Base-by-base conservation (phyloP, 2,329 filamentous ascomycete species). In the Neonectria magnoliae region DNA sequence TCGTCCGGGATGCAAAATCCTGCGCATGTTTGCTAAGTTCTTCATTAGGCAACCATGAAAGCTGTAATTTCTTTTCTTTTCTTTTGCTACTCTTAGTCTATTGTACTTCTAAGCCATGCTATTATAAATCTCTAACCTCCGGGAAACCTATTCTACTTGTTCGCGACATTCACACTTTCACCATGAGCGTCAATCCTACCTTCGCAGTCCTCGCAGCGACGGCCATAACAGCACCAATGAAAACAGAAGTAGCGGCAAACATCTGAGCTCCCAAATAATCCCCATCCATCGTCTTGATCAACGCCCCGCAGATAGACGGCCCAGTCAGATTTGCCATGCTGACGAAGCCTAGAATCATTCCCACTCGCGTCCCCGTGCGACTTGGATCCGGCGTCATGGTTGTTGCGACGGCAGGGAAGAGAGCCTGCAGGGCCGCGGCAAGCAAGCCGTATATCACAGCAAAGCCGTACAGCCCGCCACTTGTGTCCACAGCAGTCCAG, bases 381-480 rank as follows among this genome's bases (percentile, higher is more conserved):
- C 63, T 71, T 9, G 76, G 68, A 55, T 80, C 71, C 2, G 73
- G 72, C 2, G 75, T 76, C 68, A 80, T 76, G 25, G 82, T 83
- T 29, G 81, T 82, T 11, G 85, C 69, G 0, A 81, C 82, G 0
- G 83, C 82, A 0, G 85, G 85, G 60, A 87, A 85, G 1, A 88
- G 74, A 1, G 81, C 79, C 67, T 87, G 84, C 16, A 86, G 78
- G 0, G 80, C 83, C 0, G 83, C 84, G 0, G 81, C 83, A 5
- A 81, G 77, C 4, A 88, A 73, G 1, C 88, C 87, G 62, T 86
- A 87, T 25, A 86, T 75, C 2, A 73, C 68, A 0, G 74, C 71
- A 22, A 74, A 78, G 0, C 63, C 70, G 4, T 74, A 77, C 1
- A 79, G 53, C 0, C 76, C 76, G 1, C 63, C 65, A 0, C 57